Conservation (phyloP, 129 eudicot species). For the Erigeron canadensis region DNA sequence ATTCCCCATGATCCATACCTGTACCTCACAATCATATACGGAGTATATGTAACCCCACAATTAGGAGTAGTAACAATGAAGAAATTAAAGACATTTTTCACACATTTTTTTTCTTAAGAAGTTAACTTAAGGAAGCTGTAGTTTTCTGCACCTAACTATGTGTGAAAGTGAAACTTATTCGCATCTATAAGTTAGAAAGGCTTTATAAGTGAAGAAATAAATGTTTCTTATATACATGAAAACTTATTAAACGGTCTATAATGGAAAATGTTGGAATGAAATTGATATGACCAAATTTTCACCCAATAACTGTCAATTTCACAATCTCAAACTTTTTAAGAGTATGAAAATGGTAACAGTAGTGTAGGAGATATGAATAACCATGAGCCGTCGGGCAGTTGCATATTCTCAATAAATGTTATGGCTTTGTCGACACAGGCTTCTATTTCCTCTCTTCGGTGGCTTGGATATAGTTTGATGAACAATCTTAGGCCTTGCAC, state of each 20-base stretch:
- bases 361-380: neutral
- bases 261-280: neutral
- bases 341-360: neutral
- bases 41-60: too few species aligned
- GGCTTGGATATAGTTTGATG: conserved; percentile 41
- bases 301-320: neutral
- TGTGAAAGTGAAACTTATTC: too few species aligned
- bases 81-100: neutral
- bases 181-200: neutral
- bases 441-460: conserved; percentile 46
- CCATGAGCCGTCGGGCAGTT: conserved; percentile 20
- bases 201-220: neutral
- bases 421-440: conserved; percentile 46
- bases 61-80: neutral
- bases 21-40: conserved; percentile 12
- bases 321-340: neutral
- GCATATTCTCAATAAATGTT: conserved; percentile 48
- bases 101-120: neutral
- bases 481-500: conserved; percentile 49
- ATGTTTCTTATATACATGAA: neutral
- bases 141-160: neutral
- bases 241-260: neutral
- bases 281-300: neutral
- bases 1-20: conserved; percentile 87
- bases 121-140: neutral